phyloP scores from a whole-genome alignment of 768 basidiomycete genomes.

The Leucocoprinus sp. region DNA sequence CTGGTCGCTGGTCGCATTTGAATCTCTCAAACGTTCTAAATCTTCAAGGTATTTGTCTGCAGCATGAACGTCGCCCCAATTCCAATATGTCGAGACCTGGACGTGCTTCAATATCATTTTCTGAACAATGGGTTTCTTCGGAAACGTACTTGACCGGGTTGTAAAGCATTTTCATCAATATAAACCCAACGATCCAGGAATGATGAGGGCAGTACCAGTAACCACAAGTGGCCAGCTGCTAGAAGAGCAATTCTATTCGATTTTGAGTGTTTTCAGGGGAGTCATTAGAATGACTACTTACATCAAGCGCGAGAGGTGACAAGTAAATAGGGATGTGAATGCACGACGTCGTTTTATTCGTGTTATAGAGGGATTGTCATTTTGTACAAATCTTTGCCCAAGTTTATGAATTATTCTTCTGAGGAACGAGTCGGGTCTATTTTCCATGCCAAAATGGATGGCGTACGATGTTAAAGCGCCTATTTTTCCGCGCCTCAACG shows the following conservation, averaged over 20 bases:
- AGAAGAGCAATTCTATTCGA: slow-evolving; percentile 47
- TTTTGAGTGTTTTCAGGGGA: slow-evolving; percentile 4
- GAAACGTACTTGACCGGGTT: slow-evolving; percentile 72
- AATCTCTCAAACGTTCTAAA: slow-evolving; percentile 53
- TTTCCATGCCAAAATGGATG: slow-evolving; percentile 3
- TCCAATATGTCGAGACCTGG: slow-evolving; percentile 88
- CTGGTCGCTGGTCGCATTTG: slow-evolving; percentile 64
- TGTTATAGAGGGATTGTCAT: slow-evolving; percentile 24
- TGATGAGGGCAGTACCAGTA: slow-evolving; percentile 65
- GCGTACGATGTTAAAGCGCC: background rate
- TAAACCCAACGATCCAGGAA: slow-evolving; percentile 62
- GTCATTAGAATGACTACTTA: slow-evolving; percentile 15
- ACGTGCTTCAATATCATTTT: background rate
- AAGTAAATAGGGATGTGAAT: slow-evolving; percentile 26
- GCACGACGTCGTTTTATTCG: slow-evolving; percentile 40
- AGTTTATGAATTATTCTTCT: slow-evolving; percentile 14
- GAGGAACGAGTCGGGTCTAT: background rate
- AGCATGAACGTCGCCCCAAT: slow-evolving; percentile 81
- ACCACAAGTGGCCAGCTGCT: slow-evolving; percentile 69
- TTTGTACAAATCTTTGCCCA: slow-evolving; percentile 16
- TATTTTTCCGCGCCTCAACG: slow-evolving; percentile 10
- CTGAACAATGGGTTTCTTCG: background rate
- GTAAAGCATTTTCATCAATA: slow-evolving; percentile 93
- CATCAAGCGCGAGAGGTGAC: slow-evolving; percentile 26
- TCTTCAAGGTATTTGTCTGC: slow-evolving; percentile 77